These are phyloP conservation scores for Balansia obtecta DNA, from an alignment of 2,329 filamentous ascomycete species.

Conservation along the genomic window DNA sequence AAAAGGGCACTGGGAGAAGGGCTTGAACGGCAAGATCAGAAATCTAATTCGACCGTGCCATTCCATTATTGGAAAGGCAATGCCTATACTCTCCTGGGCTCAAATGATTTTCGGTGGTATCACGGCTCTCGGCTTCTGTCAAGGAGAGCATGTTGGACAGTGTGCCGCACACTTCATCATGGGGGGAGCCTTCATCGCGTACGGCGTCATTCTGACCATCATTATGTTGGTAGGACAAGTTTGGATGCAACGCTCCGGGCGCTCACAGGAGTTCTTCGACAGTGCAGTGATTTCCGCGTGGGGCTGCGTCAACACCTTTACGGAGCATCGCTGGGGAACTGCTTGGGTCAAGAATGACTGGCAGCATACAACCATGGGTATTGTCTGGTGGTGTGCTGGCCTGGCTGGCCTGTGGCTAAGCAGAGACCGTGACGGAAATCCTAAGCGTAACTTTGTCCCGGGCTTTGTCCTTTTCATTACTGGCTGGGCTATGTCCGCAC, in stretches of 20 bases:
- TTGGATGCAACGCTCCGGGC: slow-evolving; percentile 70
- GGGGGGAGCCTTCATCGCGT: slow-evolving; percentile 91
- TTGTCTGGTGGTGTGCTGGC: slow-evolving; percentile 95
- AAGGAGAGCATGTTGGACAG: slow-evolving; percentile 80
- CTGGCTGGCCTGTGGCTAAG: slow-evolving; percentile 88
- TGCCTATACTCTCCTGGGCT: slow-evolving; percentile 78
- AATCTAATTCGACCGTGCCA: slow-evolving; percentile 60
- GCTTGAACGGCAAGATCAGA: slow-evolving; percentile 68
- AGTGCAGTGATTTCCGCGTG: slow-evolving; percentile 81
- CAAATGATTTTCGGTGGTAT: slow-evolving; percentile 97
- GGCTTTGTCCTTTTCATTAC: slow-evolving; percentile 85
- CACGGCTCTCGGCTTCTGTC: slow-evolving; percentile 82
- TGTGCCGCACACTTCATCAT: slow-evolving; percentile 97
- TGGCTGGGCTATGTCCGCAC: slow-evolving; percentile 89
- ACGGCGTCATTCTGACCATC: slow-evolving; percentile 78
- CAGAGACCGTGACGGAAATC: slow-evolving; percentile 66
- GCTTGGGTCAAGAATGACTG: slow-evolving; percentile 88
- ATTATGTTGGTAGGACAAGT: slow-evolving; percentile 77
- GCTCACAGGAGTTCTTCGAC: slow-evolving; percentile 96
- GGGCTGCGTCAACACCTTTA: slow-evolving; percentile 97
- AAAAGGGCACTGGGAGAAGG: slow-evolving; percentile 76
- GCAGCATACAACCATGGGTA: slow-evolving; percentile 98
- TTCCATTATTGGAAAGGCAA: slow-evolving; percentile 70
- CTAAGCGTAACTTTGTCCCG: slow-evolving; percentile 87
- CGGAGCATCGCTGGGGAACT: slow-evolving; percentile 86